A percentile compares a stretch with the other conserved stretches of the same genome.
phyloP scores from a whole-genome alignment of 148 eudicot species.

The Suaeda aralocaspica region DNA sequence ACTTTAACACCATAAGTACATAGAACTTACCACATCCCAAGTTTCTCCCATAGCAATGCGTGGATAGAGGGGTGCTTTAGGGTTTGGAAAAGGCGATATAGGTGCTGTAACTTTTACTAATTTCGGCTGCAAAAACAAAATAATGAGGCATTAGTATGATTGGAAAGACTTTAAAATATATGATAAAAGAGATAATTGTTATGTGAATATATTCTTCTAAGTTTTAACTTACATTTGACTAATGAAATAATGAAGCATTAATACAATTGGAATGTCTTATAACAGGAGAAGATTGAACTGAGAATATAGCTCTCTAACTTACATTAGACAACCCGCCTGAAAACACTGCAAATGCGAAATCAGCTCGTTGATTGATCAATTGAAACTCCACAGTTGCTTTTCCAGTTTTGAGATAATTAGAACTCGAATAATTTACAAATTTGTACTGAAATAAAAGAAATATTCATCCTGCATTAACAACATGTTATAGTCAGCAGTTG shows the following conservation, averaged over 20 bases:
- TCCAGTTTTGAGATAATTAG: conserved; percentile 50
- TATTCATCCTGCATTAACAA: neutral
- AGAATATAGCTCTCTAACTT: no score
- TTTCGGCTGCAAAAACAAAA: conserved; percentile 51
- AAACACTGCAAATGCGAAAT: conserved; percentile 69
- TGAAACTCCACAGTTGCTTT: conserved; percentile 69
- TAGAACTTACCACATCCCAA: conserved; percentile 33
- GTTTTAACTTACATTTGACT: conserved; percentile 39
- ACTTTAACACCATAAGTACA: no score
- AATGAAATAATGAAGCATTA: no score
- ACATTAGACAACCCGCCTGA: conserved; percentile 66
- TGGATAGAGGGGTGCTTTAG: conserved; percentile 38
- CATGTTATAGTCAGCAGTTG: neutral
- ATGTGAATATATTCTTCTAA: no score
- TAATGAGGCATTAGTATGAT: conserved; percentile 8
- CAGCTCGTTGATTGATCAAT: conserved; percentile 81
- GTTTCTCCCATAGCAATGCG: conserved; percentile 32
- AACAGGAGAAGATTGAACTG: no score
- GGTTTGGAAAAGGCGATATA: conserved; percentile 60
- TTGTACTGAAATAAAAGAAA: conserved; percentile 45
- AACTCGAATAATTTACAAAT: conserved; percentile 61
- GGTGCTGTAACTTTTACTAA: conserved; percentile 68
- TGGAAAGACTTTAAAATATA: no score
- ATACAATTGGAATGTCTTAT: no score
- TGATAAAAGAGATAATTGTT: no score